phyloP scores from a whole-genome alignment of 805 yeast genomes.

The Candida nemodendra region DNA sequence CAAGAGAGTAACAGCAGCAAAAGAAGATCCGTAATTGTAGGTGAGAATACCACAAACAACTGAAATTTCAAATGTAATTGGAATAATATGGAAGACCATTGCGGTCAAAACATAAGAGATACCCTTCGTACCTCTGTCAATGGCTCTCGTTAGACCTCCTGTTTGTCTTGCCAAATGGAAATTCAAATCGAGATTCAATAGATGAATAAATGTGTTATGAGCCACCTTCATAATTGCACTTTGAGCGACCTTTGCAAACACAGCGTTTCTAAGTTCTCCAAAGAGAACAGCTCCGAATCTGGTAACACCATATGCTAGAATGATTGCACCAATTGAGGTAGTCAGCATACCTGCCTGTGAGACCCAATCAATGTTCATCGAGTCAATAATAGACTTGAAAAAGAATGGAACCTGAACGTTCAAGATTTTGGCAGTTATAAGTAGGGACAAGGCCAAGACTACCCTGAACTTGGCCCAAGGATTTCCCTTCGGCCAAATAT shows the following conservation, averaged over 20 bases:
- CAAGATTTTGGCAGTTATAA: conserved; percentile 77
- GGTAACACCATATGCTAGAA: conserved; percentile 89
- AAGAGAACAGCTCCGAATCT: conserved; percentile 91
- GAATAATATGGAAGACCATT: conserved; percentile 96
- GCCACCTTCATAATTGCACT: conserved; percentile 91
- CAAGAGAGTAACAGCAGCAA: conserved; percentile 82
- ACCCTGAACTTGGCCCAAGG: conserved; percentile 71
- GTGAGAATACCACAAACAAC: conserved; percentile 93
- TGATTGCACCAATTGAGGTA: conserved; percentile 60
- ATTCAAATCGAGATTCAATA: conserved; percentile 78
- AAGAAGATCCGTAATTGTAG: conserved; percentile 84
- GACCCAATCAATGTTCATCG: conserved; percentile 89
- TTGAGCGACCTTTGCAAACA: conserved; percentile 94
- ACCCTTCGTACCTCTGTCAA: conserved; percentile 97
- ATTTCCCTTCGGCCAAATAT: conserved; percentile 80
- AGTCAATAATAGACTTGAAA: conserved; percentile 84
- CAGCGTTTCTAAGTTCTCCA: conserved; percentile 93
- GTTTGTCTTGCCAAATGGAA: conserved; percentile 92
- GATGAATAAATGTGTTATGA: conserved; percentile 77
- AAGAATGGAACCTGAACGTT: conserved; percentile 96
- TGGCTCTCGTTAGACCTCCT: conserved; percentile 94
- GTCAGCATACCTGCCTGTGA: conserved; percentile 59
- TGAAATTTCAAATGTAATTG: conserved; percentile 86
- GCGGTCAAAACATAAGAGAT: conserved; percentile 89
- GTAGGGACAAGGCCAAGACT: conserved; percentile 64